Percentiles rank a stretch among this genome's conserved stretches.
Conservation (phyloP, 2,329 filamentous ascomycete species). For the Pseudogymnoascus sp. region DNA sequence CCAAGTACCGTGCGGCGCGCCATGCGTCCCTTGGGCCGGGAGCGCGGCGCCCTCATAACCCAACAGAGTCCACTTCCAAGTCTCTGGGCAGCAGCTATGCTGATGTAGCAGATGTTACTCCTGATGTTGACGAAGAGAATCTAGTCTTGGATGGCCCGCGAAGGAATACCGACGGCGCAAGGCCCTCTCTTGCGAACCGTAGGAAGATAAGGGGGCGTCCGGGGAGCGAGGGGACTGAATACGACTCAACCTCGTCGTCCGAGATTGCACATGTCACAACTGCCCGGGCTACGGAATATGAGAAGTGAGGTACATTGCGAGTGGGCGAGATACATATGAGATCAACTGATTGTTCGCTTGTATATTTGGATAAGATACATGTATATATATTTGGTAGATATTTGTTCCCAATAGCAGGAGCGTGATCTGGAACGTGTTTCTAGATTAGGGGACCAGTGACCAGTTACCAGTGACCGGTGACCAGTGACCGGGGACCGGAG, state of each 20-base stretch:
- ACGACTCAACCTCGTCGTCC: background rate
- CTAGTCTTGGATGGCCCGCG: background rate
- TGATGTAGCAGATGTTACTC: background rate
- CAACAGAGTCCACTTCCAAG: background rate
- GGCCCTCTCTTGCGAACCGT: background rate
- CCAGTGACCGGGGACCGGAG: background rate
- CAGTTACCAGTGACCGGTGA: background rate
- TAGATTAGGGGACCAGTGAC: background rate
- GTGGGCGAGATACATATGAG: background rate
- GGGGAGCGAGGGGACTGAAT: background rate
- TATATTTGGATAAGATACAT: constrained; percentile 1
- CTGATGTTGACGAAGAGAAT: background rate
- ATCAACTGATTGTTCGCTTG: background rate
- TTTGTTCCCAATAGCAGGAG: background rate
- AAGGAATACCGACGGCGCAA: background rate
- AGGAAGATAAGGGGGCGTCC: background rate
- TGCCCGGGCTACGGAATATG: background rate
- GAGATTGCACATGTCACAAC: constrained; percentile 1
- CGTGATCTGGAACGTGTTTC: background rate
- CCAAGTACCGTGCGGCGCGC: constrained; percentile 38
- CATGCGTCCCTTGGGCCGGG: constrained; percentile 21
- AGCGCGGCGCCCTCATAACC: constrained; percentile 12
- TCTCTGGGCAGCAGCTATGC: constrained; percentile 3
- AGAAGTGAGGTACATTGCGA: background rate
- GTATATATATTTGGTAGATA: background rate